Evolutionary conservation across 257 asterid genomes (phyloP).

Genomic region (Solanum etuberosum): DNA sequence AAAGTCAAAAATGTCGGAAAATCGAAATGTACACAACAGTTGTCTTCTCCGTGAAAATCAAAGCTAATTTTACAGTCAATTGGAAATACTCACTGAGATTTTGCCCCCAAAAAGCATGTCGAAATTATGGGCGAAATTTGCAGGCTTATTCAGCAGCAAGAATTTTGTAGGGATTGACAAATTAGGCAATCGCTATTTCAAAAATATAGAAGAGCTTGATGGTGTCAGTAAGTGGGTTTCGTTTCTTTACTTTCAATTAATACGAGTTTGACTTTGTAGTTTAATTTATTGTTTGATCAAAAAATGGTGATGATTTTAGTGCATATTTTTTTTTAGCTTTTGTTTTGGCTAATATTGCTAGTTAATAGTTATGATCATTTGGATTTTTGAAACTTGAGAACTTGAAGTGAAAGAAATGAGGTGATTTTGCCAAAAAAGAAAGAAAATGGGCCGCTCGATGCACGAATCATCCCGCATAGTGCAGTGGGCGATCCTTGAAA

Average conservation of each 20-base stretch:
- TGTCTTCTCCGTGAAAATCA: neutral
- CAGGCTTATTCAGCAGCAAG: slow-evolving; percentile 53
- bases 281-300: neutral
- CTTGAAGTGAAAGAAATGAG: neutral
- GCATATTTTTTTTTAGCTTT: neutral
- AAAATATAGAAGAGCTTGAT: slow-evolving; percentile 55
- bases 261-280: neutral
- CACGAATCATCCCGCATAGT: fast-evolving
- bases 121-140: slow-evolving; percentile 51
- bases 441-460: neutral
- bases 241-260: neutral
- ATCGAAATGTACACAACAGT: neutral
- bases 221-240: slow-evolving; percentile 60
- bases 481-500: neutral
- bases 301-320: neutral
- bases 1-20: neutral
- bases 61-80: neutral
- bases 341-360: neutral
- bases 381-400: neutral
- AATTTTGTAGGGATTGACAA: slow-evolving; percentile 56
- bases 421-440: neutral
- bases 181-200: slow-evolving; percentile 73
- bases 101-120: slow-evolving; percentile 28
- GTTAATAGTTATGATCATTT: neutral
- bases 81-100: neutral